Evolutionary conservation across 2,329 filamentous ascomycete species (phyloP), one percentile per base, ranked within the genome.

Genomic region (Pestalotiopsis sp.): DNA sequence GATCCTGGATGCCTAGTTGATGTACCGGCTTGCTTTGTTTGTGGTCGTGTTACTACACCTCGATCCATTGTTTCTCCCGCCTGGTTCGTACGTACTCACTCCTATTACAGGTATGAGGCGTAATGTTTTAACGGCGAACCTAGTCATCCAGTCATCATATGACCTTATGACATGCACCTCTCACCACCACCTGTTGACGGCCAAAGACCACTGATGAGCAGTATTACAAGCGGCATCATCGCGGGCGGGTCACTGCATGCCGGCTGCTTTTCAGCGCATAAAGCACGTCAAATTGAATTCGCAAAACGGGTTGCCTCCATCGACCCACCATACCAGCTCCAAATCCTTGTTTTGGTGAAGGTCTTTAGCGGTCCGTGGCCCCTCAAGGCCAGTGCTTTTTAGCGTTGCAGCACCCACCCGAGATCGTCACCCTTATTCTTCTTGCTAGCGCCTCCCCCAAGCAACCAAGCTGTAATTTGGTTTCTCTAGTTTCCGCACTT

Each of bases 401-500:
- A 64, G 61, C 61, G 61, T 49, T 36, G 31, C 31, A 36, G 36
- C 20, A 49, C 20, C 57, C 59, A 62, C 59, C 36, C 23, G 25
- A 25, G 61, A 52, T 64, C 61, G 61, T 64, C 61, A 49, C 38
- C 39, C 27, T 31, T 23, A 65, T 57, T 31, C 49, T 57, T 65
- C 31, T 65, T 55, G 57, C 57, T 57, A 65, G 45, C 27, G 45
- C 27, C 31, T 31, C 14, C 52, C n/a, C 62, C 39, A 38, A 55
- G 38, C 31, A 39, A 20, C 45, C 31, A 7, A 52, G 45, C 36
- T 45, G 31, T 23, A 52, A 31, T 9, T 59, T 59, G 25, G 17
- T 23, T 60, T 61, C 64, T 66, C 64, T 66, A 66, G 64, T 31
- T 66, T 59, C 64, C 64, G 64, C 64, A 49, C 27, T 59, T 49